Evolutionary conservation across 2,329 filamentous ascomycete genomes (phyloP).

Genomic region (Helminthosporium solani): DNA sequence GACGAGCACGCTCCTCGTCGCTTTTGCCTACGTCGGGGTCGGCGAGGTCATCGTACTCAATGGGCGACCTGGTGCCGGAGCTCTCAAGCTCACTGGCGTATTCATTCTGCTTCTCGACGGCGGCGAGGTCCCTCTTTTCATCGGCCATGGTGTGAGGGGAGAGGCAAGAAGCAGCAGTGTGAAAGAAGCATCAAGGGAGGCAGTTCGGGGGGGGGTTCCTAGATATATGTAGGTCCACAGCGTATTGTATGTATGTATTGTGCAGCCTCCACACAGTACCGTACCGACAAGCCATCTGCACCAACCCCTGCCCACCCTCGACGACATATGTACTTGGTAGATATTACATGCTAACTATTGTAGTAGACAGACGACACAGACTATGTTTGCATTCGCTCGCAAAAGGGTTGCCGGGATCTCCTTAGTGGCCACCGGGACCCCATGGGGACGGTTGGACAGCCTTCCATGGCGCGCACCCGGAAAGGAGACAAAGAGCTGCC

Average conservation of each 20-base stretch:
- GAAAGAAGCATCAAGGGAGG: conserved; percentile 3
- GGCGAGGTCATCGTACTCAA: conserved; percentile 36
- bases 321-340: too few relatives aligned
- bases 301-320: background rate
- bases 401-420: conserved; percentile 19
- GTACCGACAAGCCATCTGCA: too few relatives aligned
- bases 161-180: conserved; percentile 7
- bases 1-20: conserved; percentile 35
- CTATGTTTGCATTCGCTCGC: conserved; percentile 7
- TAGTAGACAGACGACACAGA: too few relatives aligned
- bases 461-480: conserved; percentile 17
- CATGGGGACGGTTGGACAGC: conserved; percentile 38
- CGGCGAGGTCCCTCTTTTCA: conserved; percentile 23
- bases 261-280: too few relatives aligned
- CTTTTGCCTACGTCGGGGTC: conserved; percentile 39
- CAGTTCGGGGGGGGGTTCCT: conserved; percentile 16
- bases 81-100: conserved; percentile 29
- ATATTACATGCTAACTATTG: too few relatives aligned
- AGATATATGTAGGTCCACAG: too few relatives aligned
- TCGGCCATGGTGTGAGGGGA: conserved; percentile 33
- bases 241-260: conserved; percentile 35
- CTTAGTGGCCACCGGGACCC: conserved; percentile 26
- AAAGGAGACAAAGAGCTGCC: conserved; percentile 11
- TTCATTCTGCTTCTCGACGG: conserved; percentile 26
- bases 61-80: conserved; percentile 24